Percentiles rank a stretch among this genome's conserved stretches.
Conservation (phyloP, 1,139 yeast genomes). For the Spencermartinsiella ligniputridi region DNA sequence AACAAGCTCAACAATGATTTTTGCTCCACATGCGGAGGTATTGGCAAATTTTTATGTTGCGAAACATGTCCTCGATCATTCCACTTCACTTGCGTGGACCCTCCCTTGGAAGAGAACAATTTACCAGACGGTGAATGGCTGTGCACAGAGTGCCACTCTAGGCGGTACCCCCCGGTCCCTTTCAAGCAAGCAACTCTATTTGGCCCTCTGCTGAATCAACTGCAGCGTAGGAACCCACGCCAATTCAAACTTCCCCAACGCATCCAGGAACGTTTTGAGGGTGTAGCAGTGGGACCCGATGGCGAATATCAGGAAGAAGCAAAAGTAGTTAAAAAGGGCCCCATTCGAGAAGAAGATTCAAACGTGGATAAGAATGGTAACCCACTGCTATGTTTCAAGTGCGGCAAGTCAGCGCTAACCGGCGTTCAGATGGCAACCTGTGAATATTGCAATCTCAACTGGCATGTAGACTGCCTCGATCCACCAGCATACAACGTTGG, state of each 20-base stretch:
- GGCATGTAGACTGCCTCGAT: constrained; percentile 87
- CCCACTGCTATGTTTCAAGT: constrained; percentile 68
- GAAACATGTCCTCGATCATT: constrained; percentile 90
- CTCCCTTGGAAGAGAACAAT: constrained; percentile 71
- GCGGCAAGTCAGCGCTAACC: constrained; percentile 64
- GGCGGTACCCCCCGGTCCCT: constrained; percentile 33
- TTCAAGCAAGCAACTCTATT: constrained; percentile 42
- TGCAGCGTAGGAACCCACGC: constrained; percentile 61
- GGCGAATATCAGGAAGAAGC: constrained; percentile 69
- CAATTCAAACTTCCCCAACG: constrained; percentile 67
- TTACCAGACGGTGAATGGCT: constrained; percentile 90
- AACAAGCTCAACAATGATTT: constrained; percentile 93
- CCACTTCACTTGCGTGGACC: constrained; percentile 87
- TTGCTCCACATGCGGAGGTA: constrained; percentile 82
- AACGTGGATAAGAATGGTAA: constrained; percentile 62
- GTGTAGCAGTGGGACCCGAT: constrained; percentile 59
- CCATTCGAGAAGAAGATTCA: constrained; percentile 54
- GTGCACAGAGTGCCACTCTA: constrained; percentile 62
- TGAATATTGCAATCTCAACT: constrained; percentile 79
- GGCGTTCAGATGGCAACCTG: constrained; percentile 61
- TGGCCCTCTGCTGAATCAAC: constrained; percentile 56
- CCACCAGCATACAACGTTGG: constrained; percentile 83
- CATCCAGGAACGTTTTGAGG: constrained; percentile 68
- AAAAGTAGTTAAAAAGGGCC: constrained; percentile 38
- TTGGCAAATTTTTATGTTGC: constrained; percentile 88